Evolutionary conservation across 2,329 filamentous ascomycete species (phyloP), one percentile per base, ranked within the genome.

Genomic region (Juglanconis oblonga): DNA sequence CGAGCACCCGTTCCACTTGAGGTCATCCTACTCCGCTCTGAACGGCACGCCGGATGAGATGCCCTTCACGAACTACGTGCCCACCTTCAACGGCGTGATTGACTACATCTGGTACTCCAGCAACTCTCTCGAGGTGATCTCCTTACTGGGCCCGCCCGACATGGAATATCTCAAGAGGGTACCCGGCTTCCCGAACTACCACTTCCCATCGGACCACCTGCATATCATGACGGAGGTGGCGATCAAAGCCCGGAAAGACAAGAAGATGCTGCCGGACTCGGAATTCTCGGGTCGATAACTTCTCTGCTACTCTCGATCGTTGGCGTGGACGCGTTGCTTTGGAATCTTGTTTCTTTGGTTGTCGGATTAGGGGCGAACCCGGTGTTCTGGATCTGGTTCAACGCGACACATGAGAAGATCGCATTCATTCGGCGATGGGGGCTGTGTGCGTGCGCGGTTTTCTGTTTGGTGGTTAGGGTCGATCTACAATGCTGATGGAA

Each of bases 101-200:
- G 95, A 99, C 73, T 97, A 98, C 75, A 92, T 99, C 69, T 98
- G 93, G 92, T 99, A 96, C 76, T 93, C 92, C 59, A 94, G 92
- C 60, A 97, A 95, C 74, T 87, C 89, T 29, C 80, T 97, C 49
- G 90, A 95, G 71, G 90, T 96, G 31, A 88, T 91, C 17, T 89
- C 89, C 56, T 76, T 97, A 56, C 86, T 97, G 4, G 93, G 93
- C 35, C 90, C 94, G 48, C 91, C 96, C 2, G 93, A 97, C 72
- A 85, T 87, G 64, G 85, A 91, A 33, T 95, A 96, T 72, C 85
- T 97, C 60, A 89, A 91, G 73, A 85, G 88, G 55, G 91, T 97
- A 32, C 92, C 93, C 3, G 92, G 92, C 0, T 97, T 97, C 76
- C 93, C 93, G 24, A 93, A 95, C 73, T 94, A 92, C 77, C 92